Conservation (phyloP, 2,329 filamentous ascomycete species). For the Sporothrix luriei region DNA sequence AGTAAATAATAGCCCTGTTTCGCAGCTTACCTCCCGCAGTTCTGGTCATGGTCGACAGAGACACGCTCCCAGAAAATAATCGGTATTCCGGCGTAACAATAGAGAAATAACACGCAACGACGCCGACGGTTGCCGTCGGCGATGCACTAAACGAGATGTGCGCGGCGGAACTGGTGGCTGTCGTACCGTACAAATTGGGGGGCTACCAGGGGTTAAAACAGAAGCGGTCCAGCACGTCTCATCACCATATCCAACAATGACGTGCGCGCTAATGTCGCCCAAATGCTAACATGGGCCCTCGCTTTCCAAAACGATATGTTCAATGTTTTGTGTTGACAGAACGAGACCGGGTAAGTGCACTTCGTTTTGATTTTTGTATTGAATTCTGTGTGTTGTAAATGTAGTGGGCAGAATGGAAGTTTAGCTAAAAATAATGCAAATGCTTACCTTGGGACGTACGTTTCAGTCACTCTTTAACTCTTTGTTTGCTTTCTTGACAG, state of each 20-base stretch:
- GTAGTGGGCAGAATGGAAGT: too few relatives aligned
- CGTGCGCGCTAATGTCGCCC: constrained; percentile 26
- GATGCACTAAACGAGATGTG: constrained; percentile 23
- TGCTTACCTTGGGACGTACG: too few relatives aligned
- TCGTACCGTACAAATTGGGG: background rate
- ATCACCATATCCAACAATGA: constrained; percentile 25
- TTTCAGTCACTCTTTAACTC: too few relatives aligned
- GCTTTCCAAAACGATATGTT: background rate
- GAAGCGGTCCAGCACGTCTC: constrained; percentile 17
- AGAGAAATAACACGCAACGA: background rate
- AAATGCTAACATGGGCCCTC: background rate
- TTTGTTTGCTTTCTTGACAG: too few relatives aligned
- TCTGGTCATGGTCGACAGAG: constrained; percentile 11
- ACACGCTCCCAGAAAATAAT: too few relatives aligned
- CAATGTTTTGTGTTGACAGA: background rate
- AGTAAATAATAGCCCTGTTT: background rate
- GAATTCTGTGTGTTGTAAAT: background rate
- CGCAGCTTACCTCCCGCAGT: constrained; percentile 4
- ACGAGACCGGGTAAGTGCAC: background rate
- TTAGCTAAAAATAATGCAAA: too few relatives aligned
- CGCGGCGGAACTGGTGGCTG: background rate
- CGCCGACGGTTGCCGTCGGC: constrained; percentile 1
- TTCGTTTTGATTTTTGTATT: too few relatives aligned
- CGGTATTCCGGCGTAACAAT: too few relatives aligned
- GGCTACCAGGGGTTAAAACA: background rate